Conservation (phyloP, 306 rosid species). For the Lathyrus sativus region DNA sequence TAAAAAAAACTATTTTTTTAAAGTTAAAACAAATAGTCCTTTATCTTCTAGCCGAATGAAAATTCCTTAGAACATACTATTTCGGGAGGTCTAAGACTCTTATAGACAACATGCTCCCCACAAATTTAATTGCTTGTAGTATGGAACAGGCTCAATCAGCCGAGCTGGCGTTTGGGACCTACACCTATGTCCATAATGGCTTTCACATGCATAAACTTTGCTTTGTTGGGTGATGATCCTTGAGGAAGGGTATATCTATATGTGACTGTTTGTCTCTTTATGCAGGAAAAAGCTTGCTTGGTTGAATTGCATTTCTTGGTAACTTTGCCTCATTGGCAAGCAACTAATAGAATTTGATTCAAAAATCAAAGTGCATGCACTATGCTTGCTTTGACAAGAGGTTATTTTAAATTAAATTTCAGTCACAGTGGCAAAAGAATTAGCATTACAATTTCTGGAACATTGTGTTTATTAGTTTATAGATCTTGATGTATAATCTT, state of each 20-base stretch:
- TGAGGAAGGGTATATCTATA: slow-evolving; percentile 6
- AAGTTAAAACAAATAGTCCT: too few species aligned
- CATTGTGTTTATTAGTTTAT: too few species aligned
- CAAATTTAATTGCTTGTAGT: too few species aligned
- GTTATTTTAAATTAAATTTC: background rate
- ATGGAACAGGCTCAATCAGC: background rate
- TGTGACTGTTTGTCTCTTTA: background rate
- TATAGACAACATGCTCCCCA: too few species aligned
- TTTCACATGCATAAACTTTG: slow-evolving; percentile 24
- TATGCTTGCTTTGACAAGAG: slow-evolving; percentile 31
- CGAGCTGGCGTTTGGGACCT: slow-evolving; percentile 32
- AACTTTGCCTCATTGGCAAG: slow-evolving; percentile 39
- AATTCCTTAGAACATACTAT: too few species aligned
- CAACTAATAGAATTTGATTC: slow-evolving; percentile 30
- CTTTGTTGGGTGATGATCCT: slow-evolving; percentile 27
- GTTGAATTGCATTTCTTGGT: slow-evolving; percentile 23
- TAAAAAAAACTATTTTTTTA: too few species aligned
- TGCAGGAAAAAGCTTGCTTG: slow-evolving; percentile 15
- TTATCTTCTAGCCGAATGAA: too few species aligned
- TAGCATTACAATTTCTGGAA: too few species aligned
- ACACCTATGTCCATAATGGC: slow-evolving; percentile 25
- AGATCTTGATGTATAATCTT: too few species aligned
- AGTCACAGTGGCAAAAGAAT: too few species aligned
- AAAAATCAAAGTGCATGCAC: slow-evolving; percentile 40
- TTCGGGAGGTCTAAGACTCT: too few species aligned